Conservation (phyloP, 1,139 yeast genomes). For the Nematodospora anomalae region DNA sequence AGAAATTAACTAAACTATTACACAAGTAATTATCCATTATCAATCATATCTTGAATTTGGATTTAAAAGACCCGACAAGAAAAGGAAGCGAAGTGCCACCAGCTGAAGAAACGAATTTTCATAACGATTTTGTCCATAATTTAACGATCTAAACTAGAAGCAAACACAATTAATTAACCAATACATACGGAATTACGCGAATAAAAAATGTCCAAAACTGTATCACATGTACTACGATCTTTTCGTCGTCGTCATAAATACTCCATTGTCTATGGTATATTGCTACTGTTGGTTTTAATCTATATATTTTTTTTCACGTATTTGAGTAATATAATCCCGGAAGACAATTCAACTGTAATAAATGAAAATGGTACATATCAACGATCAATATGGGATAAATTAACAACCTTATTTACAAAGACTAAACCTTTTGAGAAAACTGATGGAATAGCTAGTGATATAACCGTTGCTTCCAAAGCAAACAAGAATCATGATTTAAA, state of each 20-base stretch:
- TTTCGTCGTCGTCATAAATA: constrained; percentile 10
- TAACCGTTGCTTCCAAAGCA: neutral
- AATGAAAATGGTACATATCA: constrained; percentile 10
- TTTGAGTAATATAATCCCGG: neutral
- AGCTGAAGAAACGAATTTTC: too few relatives aligned
- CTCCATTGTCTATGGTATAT: constrained; percentile 3
- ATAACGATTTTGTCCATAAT: too few relatives aligned
- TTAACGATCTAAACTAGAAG: too few relatives aligned
- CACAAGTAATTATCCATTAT: too few relatives aligned
- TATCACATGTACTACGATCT: constrained; percentile 6
- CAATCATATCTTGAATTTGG: too few relatives aligned
- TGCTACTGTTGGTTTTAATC: constrained; percentile 6
- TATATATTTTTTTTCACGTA: constrained; percentile 1
- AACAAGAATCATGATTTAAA: neutral
- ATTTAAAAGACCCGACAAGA: too few relatives aligned
- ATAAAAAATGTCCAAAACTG: neutral
- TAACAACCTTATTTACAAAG: neutral
- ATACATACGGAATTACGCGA: too few relatives aligned
- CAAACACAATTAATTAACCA: too few relatives aligned
- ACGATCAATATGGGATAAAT: constrained; percentile 1
- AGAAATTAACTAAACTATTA: too few relatives aligned
- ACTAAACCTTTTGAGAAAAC: constrained; percentile 7
- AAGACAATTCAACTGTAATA: constrained; percentile 3
- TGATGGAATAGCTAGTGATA: neutral
- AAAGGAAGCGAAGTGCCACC: too few relatives aligned